A percentile compares a stretch with the other conserved stretches of the same genome.
phyloP scores from a whole-genome alignment of 1,284 basidiomycete genomes.

The Hemileia vastatrix region DNA sequence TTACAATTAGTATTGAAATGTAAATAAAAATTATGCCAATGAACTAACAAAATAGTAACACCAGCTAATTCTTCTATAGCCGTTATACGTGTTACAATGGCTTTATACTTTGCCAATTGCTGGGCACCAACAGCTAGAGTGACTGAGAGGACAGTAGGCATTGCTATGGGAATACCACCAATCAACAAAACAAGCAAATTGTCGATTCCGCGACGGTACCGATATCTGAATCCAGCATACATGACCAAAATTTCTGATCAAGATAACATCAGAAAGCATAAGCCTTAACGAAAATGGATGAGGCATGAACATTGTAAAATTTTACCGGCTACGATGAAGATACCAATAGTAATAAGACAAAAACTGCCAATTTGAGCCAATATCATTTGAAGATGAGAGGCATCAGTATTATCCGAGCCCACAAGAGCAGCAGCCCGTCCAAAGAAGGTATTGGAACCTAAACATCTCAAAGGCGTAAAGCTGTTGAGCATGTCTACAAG shows the following conservation, averaged over 20 bases:
- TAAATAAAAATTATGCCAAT: too few relatives aligned
- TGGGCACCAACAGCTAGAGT: constrained; percentile 95
- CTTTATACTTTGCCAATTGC: constrained; percentile 96
- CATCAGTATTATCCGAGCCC: constrained; percentile 88
- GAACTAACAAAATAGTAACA: constrained; percentile 89
- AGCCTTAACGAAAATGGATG: background rate
- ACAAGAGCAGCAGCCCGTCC: constrained; percentile 72
- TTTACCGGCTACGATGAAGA: constrained; percentile 34
- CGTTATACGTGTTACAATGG: constrained; percentile 95
- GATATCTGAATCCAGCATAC: constrained; percentile 76
- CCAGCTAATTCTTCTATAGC: constrained; percentile 94
- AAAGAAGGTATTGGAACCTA: constrained; percentile 50
- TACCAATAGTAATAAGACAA: constrained; percentile 73
- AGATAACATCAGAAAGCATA: constrained; percentile 48
- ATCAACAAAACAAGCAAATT: constrained; percentile 95
- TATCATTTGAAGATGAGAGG: constrained; percentile 95
- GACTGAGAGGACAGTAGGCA: constrained; percentile 93
- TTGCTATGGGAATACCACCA: constrained; percentile 93
- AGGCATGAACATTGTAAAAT: constrained; percentile 44
- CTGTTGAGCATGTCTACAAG: background rate
- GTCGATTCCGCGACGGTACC: constrained; percentile 86
- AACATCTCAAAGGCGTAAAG: background rate
- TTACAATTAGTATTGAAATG: too few relatives aligned
- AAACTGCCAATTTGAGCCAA: constrained; percentile 91
- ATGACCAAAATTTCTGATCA: constrained; percentile 61